A percentile compares a stretch with the other conserved stretches of the same genome.
These are phyloP conservation scores for Helotiales sp. DNA, from an alignment of 2,329 filamentous ascomycete genomes.

Conservation along the genomic window DNA sequence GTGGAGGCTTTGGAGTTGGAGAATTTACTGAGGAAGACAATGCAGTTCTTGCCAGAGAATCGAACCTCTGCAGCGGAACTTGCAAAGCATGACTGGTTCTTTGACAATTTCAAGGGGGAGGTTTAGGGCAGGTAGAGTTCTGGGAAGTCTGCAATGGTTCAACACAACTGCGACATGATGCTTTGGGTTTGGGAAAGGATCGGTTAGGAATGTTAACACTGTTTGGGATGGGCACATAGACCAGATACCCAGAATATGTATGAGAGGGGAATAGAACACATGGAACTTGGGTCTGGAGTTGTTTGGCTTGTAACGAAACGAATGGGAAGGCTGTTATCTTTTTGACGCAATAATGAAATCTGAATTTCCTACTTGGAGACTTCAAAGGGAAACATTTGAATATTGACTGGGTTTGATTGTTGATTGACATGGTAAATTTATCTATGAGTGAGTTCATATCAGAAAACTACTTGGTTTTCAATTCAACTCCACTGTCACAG, in stretches of 20 bases:
- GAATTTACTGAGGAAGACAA: conserved; percentile 22
- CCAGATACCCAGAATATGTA: background rate
- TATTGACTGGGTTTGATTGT: no score
- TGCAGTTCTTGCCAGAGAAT: conserved; percentile 28
- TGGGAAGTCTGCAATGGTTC: background rate
- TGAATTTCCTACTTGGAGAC: no score
- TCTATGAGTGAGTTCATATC: no score
- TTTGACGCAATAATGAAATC: no score
- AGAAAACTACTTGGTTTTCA: no score
- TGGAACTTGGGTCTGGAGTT: background rate
- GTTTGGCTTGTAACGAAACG: background rate
- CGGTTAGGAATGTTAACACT: background rate
- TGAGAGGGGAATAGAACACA: background rate
- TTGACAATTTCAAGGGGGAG: background rate
- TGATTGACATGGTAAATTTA: no score
- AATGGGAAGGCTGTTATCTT: background rate
- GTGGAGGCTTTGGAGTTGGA: conserved; percentile 23
- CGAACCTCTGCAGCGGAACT: conserved; percentile 17
- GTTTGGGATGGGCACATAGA: background rate
- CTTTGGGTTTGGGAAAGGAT: background rate
- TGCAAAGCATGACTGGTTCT: conserved; percentile 28
- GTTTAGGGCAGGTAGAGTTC: background rate
- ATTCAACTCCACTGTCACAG: no score
- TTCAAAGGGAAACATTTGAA: no score
- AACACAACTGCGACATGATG: background rate